Conservation (phyloP, 1,284 basidiomycete genomes). For the Rhodotorula sp. region DNA sequence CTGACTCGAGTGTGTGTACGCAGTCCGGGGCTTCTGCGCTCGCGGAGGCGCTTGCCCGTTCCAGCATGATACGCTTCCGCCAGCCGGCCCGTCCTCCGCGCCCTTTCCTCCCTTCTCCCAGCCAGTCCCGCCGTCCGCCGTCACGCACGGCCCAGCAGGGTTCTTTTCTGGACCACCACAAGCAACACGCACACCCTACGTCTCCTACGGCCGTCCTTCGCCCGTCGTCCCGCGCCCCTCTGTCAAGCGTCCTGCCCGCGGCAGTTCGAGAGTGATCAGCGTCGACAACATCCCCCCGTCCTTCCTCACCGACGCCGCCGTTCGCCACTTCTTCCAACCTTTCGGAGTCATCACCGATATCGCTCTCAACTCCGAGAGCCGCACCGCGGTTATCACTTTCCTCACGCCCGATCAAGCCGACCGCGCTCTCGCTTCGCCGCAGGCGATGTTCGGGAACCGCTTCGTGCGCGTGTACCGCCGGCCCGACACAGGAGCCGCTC, state of each 20-base stretch:
- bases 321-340: slow-evolving; percentile 86
- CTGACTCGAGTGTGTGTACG: slow-evolving; percentile 10
- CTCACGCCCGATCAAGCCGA: slow-evolving; percentile 80
- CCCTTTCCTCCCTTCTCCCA: background rate
- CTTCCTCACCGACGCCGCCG: slow-evolving; percentile 71
- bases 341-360: slow-evolving; percentile 94
- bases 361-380: slow-evolving; percentile 75
- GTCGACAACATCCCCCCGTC: slow-evolving; percentile 91
- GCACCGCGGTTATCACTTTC: slow-evolving; percentile 82
- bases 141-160: no score
- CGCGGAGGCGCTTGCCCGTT: slow-evolving; percentile 88
- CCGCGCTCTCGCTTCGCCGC: slow-evolving; percentile 85
- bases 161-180: no score
- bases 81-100: background rate
- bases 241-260: slow-evolving; percentile 5
- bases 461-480: slow-evolving; percentile 74
- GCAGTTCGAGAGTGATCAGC: slow-evolving; percentile 8
- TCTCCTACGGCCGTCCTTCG: background rate
- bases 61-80: slow-evolving; percentile 69
- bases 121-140: background rate
- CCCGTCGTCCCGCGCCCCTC: background rate
- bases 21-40: slow-evolving; percentile 86
- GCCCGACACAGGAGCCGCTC: background rate
- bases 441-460: slow-evolving; percentile 88
- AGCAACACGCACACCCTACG: background rate